These are phyloP conservation scores for Polychaeton citri DNA, from an alignment of 2,329 filamentous ascomycete species.

Conservation along the genomic window DNA sequence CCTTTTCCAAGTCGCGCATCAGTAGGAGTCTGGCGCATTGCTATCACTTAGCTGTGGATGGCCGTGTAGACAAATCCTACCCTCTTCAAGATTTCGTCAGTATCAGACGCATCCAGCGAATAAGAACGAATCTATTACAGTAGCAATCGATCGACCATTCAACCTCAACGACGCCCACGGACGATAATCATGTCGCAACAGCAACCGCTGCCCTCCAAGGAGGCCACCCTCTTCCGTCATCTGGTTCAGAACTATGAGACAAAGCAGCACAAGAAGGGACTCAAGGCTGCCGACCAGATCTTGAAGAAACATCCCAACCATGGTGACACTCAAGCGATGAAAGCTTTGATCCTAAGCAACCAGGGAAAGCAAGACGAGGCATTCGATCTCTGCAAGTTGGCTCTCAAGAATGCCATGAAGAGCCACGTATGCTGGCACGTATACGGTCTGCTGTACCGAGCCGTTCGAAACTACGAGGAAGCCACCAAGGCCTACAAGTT, in stretches of 20 bases:
- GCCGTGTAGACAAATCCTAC: background rate
- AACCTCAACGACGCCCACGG: too few species aligned
- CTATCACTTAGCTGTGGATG: background rate
- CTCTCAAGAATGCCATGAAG: conserved; percentile 93
- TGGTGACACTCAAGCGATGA: conserved; percentile 98
- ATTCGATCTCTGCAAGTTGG: conserved; percentile 82
- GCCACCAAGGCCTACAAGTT: conserved; percentile 99
- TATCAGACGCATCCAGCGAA: too few species aligned
- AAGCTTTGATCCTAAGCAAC: conserved; percentile 88
- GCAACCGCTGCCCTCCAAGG: conserved; percentile 65
- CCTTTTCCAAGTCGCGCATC: too few species aligned
- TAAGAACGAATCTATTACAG: too few species aligned
- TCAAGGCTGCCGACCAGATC: conserved; percentile 94
- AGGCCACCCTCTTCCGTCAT: conserved; percentile 84
- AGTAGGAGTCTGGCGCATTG: background rate
- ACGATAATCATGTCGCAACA: conserved; percentile 45
- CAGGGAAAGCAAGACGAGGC: conserved; percentile 89
- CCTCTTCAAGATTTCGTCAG: too few species aligned
- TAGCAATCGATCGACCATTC: too few species aligned
- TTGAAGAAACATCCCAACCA: conserved; percentile 89
- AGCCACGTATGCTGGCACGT: conserved; percentile 99
- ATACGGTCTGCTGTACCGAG: conserved; percentile 84
- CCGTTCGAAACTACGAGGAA: conserved; percentile 95
- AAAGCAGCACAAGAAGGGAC: conserved; percentile 92
- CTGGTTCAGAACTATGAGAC: conserved; percentile 94